Evolutionary conservation across 1,284 basidiomycete species (phyloP).

Genomic region (Pyrrhoderma lamaoense): DNA sequence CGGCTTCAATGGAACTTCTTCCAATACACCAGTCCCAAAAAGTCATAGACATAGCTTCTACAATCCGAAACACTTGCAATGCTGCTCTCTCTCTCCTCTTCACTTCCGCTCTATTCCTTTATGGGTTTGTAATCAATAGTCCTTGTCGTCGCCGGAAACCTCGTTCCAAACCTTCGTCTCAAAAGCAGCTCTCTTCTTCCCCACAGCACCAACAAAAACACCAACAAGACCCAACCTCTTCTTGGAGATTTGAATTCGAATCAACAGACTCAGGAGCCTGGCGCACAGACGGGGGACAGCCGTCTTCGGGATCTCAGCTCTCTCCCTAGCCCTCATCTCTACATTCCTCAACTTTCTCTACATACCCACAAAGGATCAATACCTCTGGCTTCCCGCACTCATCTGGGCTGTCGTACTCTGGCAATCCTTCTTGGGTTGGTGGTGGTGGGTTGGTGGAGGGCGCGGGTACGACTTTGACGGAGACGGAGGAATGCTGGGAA

Average conservation of each 20-base stretch:
- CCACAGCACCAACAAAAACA: no score
- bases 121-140: conserved; percentile 84
- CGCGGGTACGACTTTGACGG: no score
- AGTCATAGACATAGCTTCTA: conserved; percentile 59
- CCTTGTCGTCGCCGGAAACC: no score
- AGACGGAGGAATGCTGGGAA: no score
- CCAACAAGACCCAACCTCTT: no score
- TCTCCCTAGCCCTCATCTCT: conserved; percentile 70
- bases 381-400: conserved; percentile 79
- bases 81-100: conserved; percentile 92
- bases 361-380: conserved; percentile 73
- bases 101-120: conserved; percentile 82
- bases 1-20: conserved; percentile 81
- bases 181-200: no score
- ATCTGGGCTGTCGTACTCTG: conserved; percentile 86
- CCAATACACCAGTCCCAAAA: conserved; percentile 48
- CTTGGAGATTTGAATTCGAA: no score
- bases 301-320: conserved; percentile 81
- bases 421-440: conserved; percentile 91
- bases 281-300: conserved; percentile 93
- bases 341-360: conserved; percentile 84
- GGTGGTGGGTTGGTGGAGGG: conserved; percentile 97
- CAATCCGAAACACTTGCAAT: conserved; percentile 91
- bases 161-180: no score
- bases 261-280: conserved; percentile 79